Evolutionary conservation across 2,329 filamentous ascomycete species (phyloP).

Genomic region (Knoxdaviesia capensis): DNA sequence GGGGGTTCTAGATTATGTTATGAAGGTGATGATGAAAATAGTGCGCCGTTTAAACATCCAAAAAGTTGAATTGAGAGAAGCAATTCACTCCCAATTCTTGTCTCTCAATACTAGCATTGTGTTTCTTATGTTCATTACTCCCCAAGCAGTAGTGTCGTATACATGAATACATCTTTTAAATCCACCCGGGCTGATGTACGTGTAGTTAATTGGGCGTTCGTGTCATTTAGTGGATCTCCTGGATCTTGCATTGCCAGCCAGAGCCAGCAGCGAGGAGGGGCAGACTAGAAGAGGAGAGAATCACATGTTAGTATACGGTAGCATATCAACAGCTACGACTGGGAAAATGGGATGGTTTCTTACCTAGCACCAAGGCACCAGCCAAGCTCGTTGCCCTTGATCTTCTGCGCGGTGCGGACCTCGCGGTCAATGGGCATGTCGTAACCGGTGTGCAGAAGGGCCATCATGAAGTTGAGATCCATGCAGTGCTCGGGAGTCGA

Average conservation of each 20-base stretch:
- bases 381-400: constrained; percentile 87
- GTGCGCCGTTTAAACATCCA: too few species aligned
- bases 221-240: constrained; percentile 39
- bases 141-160: too few species aligned
- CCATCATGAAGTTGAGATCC: constrained; percentile 92
- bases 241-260: constrained; percentile 79
- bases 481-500: constrained; percentile 81
- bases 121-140: too few species aligned
- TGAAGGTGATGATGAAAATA: too few species aligned
- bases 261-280: constrained; percentile 64
- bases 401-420: constrained; percentile 97
- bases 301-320: constrained; percentile 14
- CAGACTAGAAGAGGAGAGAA: constrained; percentile 31
- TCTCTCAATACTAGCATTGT: too few species aligned
- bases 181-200: too few species aligned
- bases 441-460: constrained; percentile 82
- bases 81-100: too few species aligned
- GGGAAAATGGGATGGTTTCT: constrained; percentile 13
- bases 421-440: constrained; percentile 95
- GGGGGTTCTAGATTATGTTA: too few species aligned
- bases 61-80: too few species aligned
- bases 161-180: too few species aligned
- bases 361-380: constrained; percentile 96
- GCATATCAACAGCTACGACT: too few species aligned
- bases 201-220: too few species aligned